Conservation (phyloP, 805 yeast species). For the Cyberlindnera xishuangbannaensis region DNA sequence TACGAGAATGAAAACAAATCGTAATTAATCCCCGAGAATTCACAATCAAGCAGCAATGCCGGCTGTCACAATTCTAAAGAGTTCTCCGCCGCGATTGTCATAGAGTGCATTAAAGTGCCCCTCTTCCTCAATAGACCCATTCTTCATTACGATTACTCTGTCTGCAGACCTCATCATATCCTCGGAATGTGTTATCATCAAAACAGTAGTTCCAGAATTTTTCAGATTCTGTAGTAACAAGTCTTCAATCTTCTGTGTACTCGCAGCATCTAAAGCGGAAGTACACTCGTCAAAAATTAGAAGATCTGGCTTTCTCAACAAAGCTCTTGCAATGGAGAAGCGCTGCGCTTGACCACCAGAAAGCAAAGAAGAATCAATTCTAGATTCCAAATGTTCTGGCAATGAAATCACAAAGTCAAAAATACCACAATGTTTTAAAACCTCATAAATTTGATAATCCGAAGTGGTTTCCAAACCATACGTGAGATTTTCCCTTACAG, state of each 20-base stretch:
- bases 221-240: slow-evolving; percentile 36
- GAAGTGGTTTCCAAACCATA: slow-evolving; percentile 45
- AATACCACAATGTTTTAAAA: slow-evolving; percentile 43
- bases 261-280: slow-evolving; percentile 72
- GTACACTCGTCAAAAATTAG: slow-evolving; percentile 82
- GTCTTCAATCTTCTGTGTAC: slow-evolving; percentile 42
- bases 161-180: slow-evolving; percentile 60
- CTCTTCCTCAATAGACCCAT: slow-evolving; percentile 43
- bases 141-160: slow-evolving; percentile 39
- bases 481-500: slow-evolving; percentile 62
- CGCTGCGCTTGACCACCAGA: slow-evolving; percentile 94
- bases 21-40: too few species aligned
- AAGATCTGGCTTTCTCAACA: slow-evolving; percentile 57
- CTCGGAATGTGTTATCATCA: slow-evolving; percentile 70
- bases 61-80: slow-evolving; percentile 26
- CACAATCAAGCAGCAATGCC: too few species aligned
- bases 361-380: slow-evolving; percentile 45
- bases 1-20: too few species aligned
- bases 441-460: slow-evolving; percentile 33
- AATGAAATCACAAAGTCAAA: slow-evolving; percentile 47
- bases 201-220: slow-evolving; percentile 37
- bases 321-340: slow-evolving; percentile 75
- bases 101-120: slow-evolving; percentile 34
- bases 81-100: slow-evolving; percentile 25
- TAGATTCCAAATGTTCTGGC: slow-evolving; percentile 55